Percentiles rank a stretch among this genome's conserved stretches.
Conservation (phyloP, 495 filamentous ascomycete species). For the Rhypophila decipiens region DNA sequence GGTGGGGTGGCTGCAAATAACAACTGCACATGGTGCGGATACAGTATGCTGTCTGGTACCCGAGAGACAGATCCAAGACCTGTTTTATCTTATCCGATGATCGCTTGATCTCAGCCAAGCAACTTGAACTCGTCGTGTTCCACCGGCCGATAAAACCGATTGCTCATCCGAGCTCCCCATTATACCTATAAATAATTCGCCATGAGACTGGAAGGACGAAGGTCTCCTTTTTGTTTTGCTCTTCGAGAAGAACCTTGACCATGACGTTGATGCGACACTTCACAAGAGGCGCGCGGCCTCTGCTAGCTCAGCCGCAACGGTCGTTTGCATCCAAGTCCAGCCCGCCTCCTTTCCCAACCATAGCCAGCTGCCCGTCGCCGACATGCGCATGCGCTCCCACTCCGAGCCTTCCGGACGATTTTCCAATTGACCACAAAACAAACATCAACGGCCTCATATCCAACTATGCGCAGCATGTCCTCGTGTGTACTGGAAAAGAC, state of each 20-base stretch:
- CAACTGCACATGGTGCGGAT: too few species aligned
- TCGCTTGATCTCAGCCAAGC: too few species aligned
- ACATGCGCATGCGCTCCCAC: slow-evolving; percentile 64
- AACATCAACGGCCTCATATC: slow-evolving; percentile 69
- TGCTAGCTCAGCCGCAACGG: not conserved
- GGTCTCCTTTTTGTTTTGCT: too few species aligned
- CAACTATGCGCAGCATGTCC: slow-evolving; percentile 71
- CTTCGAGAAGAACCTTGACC: slow-evolving; percentile 7
- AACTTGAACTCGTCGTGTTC: slow-evolving; percentile 5
- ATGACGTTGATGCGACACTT: not conserved
- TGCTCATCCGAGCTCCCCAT: not conserved
- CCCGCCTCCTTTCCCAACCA: slow-evolving; percentile 38
- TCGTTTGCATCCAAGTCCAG: slow-evolving; percentile 5
- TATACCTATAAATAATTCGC: not conserved
- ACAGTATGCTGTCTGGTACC: too few species aligned
- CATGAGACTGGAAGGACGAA: too few species aligned
- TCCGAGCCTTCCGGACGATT: slow-evolving; percentile 54
- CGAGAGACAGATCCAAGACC: too few species aligned
- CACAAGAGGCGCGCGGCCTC: not conserved
- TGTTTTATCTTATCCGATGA: too few species aligned
- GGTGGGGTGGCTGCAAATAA: too few species aligned
- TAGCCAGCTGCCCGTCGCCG: slow-evolving; percentile 61
- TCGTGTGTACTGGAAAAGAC: slow-evolving; percentile 69
- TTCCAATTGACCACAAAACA: slow-evolving; percentile 70
- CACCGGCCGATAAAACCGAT: not conserved